Evolutionary conservation across 2,329 filamentous ascomycete genomes (phyloP).

Genomic region (Incumbomyces delicatus): DNA sequence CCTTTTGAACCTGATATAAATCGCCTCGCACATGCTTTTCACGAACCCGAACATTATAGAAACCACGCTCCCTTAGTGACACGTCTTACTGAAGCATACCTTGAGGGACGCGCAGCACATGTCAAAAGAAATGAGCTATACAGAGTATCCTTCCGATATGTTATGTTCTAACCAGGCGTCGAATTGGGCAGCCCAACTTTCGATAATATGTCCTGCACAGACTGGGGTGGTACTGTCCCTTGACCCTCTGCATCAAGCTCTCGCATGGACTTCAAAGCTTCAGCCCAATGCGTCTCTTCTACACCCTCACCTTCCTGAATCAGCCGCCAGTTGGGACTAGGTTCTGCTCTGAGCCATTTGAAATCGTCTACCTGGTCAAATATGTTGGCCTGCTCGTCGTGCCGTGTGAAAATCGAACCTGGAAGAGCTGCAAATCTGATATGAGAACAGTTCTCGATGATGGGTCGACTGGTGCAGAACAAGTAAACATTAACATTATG

Average conservation of each 20-base stretch:
- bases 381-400: conserved; percentile 42
- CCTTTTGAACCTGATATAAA: too few relatives aligned
- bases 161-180: too few relatives aligned
- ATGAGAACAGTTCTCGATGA: conserved; percentile 77
- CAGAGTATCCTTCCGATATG: too few relatives aligned
- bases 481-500: conserved; percentile 74
- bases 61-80: too few relatives aligned
- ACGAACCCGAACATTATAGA: too few relatives aligned
- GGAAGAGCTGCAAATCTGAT: conserved; percentile 75
- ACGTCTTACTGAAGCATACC: too few relatives aligned
- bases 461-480: conserved; percentile 70
- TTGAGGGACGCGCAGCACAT: too few relatives aligned
- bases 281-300: not conserved
- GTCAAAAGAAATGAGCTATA: too few relatives aligned
- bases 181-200: not conserved
- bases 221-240: not conserved
- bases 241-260: not conserved
- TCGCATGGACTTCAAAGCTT: not conserved
- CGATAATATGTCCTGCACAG: not conserved
- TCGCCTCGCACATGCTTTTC: too few relatives aligned
- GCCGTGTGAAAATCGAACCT: conserved; percentile 13
- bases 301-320: conserved; percentile 53
- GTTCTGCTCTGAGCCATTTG: conserved; percentile 80
- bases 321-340: conserved; percentile 76
- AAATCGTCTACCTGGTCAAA: conserved; percentile 95